phyloP scores from a whole-genome alignment of 441 rosid species.

The Adansonia grandidieri region DNA sequence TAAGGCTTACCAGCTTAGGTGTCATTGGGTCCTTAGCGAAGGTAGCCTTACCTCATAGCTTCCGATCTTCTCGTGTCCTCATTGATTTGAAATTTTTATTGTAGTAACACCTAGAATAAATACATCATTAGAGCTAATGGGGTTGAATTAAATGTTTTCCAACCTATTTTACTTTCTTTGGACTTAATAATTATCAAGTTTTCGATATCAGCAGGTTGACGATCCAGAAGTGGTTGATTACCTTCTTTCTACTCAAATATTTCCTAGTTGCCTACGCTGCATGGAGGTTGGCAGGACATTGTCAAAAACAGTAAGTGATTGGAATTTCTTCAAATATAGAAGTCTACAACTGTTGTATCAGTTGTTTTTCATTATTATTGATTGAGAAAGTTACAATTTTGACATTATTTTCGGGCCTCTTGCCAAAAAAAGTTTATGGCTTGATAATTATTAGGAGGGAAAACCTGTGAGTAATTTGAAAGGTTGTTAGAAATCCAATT shows the following conservation, averaged over 20 bases:
- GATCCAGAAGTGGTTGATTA: slow-evolving; percentile 38
- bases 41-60: slow-evolving; percentile 30
- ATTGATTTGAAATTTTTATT: background rate
- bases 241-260: slow-evolving; percentile 44
- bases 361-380: too few relatives aligned
- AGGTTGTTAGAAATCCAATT: background rate
- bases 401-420: background rate
- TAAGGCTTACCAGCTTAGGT: slow-evolving; percentile 56
- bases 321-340: background rate
- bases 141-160: background rate
- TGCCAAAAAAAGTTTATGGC: background rate
- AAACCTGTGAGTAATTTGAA: background rate
- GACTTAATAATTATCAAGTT: background rate
- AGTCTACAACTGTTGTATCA: background rate
- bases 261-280: slow-evolving; percentile 47
- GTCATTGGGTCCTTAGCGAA: slow-evolving; percentile 55
- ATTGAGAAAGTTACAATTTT: background rate
- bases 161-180: background rate
- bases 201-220: slow-evolving; percentile 38
- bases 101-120: background rate
- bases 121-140: background rate
- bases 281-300: slow-evolving; percentile 52
- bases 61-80: background rate
- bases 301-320: slow-evolving; percentile 51
- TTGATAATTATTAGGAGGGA: background rate